These are phyloP conservation scores for Atkinsonella texensis DNA, from an alignment of 2,329 filamentous ascomycete genomes.

Conservation along the genomic window DNA sequence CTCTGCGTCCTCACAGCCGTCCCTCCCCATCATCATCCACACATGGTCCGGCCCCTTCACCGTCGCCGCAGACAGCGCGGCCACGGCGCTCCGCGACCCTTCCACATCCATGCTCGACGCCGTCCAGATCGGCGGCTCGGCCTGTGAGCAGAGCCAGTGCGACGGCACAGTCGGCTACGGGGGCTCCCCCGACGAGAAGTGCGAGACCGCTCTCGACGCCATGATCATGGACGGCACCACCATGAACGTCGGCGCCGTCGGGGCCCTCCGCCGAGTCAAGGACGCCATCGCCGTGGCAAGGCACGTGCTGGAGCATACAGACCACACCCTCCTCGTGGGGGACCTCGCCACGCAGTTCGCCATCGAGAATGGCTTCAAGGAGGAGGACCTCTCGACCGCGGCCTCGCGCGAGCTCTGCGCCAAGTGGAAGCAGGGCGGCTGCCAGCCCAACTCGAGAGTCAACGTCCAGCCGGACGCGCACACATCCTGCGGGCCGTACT, in stretches of 20 bases:
- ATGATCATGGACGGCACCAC: slow-evolving; percentile 44
- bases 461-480: slow-evolving; percentile 32
- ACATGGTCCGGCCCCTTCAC: slow-evolving; percentile 43
- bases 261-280: slow-evolving; percentile 34
- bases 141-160: slow-evolving; percentile 40
- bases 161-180: slow-evolving; percentile 43
- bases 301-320: slow-evolving; percentile 37
- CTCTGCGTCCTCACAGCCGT: slow-evolving; percentile 17
- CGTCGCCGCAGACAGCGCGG: slow-evolving; percentile 39
- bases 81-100: slow-evolving; percentile 20
- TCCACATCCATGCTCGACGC: slow-evolving; percentile 34
- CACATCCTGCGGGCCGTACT: slow-evolving; percentile 35
- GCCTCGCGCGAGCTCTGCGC: slow-evolving; percentile 28
- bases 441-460: slow-evolving; percentile 39
- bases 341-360: slow-evolving; percentile 43
- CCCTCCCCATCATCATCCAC: slow-evolving; percentile 39
- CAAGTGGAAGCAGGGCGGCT: slow-evolving; percentile 29
- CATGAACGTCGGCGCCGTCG: slow-evolving; percentile 43
- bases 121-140: slow-evolving; percentile 36
- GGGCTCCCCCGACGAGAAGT: slow-evolving; percentile 41
- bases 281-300: slow-evolving; percentile 38
- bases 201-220: slow-evolving; percentile 47
- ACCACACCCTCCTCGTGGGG: slow-evolving; percentile 39
- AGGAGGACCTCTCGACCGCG: slow-evolving; percentile 30
- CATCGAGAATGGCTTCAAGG: slow-evolving; percentile 35